Conservation (phyloP, 495 filamentous ascomycete genomes). For the Sabuloglossum arenarium region DNA sequence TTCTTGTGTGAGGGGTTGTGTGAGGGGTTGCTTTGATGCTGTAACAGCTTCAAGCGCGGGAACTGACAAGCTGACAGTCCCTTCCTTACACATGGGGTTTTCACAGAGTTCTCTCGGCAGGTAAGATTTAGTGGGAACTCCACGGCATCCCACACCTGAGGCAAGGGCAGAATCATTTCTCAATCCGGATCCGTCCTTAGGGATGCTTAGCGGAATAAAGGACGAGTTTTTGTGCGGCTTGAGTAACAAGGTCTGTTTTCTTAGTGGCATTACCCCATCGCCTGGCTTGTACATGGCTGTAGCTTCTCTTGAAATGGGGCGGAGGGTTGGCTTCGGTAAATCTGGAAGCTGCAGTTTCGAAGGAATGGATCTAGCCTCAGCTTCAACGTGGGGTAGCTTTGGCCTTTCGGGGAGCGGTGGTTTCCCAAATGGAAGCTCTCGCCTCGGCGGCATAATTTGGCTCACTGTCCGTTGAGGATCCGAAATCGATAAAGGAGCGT, state of each 20-base stretch:
- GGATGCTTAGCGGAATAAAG: not conserved
- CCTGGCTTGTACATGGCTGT: not conserved
- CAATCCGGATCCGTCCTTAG: too few relatives aligned
- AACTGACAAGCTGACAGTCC: not conserved
- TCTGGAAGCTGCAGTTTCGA: not conserved
- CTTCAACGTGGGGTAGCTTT: not conserved
- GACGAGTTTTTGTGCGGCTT: not conserved
- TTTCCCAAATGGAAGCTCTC: constrained; percentile 3
- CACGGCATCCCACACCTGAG: not conserved
- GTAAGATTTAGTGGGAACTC: not conserved
- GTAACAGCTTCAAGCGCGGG: not conserved
- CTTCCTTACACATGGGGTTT: not conserved
- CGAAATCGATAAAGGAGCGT: not conserved
- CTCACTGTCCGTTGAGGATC: not conserved
- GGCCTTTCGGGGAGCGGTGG: not conserved
- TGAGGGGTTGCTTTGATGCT: not conserved
- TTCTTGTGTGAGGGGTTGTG: not conserved
- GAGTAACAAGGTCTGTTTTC: not conserved
- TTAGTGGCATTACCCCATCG: not conserved
- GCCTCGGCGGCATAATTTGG: constrained; percentile 1
- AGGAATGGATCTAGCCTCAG: not conserved
- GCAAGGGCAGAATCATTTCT: not conserved
- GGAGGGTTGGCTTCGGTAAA: not conserved
- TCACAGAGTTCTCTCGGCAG: not conserved
- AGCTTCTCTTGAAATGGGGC: not conserved